Base-by-base conservation (phyloP, 768 basidiomycete species). In the Sarcomyxa edulis region DNA sequence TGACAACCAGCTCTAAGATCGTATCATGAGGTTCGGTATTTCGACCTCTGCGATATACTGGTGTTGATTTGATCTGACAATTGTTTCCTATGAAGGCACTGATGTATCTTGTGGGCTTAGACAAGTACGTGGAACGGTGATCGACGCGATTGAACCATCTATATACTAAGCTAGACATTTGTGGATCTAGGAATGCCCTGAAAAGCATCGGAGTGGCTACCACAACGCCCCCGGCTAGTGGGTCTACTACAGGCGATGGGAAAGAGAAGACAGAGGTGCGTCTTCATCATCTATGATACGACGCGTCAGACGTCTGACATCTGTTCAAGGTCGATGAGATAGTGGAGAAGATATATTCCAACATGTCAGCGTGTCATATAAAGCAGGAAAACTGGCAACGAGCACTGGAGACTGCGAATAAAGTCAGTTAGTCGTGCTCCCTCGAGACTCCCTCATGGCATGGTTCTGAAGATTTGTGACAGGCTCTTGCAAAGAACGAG, bases 361-460 rank as follows among this genome's bases (percentile, higher is more conserved):
- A 92, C 40, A 84, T 87, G 83, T 76, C 81, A 3, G 86, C 85
- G 5, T 88, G 86, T 48, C 85, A 91, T 54, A 62, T 91, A 51
- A 89, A 87, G 59, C 76, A 77, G 35, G 66, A 68, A 32, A 92
- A 88, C 52, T 92, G 84, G 84, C 75, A 78, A 51, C 76, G 89
- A 10, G 83, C 81, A 0, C 55, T 76, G 36, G 85, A 91, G 48
- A 81, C 85, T n/a, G 85, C 89, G 16, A 79, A 90, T 49, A 84
- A 90, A 71, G 87, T 73, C 30, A 11, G 54, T 16, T 22, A 20
- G n/a, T 40, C 14, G 24, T 31, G 16, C 25, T 12, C 27, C 16
- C 8, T 7, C 3, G 7, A 35, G n/a, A n/a, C 37, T 15, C 23
- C 11, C 10, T 9, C 15, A n/a, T 8, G 20, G 26, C 18, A 14